phyloP scores from a whole-genome alignment of 441 rosid genomes.

The Oxalis stricta region DNA sequence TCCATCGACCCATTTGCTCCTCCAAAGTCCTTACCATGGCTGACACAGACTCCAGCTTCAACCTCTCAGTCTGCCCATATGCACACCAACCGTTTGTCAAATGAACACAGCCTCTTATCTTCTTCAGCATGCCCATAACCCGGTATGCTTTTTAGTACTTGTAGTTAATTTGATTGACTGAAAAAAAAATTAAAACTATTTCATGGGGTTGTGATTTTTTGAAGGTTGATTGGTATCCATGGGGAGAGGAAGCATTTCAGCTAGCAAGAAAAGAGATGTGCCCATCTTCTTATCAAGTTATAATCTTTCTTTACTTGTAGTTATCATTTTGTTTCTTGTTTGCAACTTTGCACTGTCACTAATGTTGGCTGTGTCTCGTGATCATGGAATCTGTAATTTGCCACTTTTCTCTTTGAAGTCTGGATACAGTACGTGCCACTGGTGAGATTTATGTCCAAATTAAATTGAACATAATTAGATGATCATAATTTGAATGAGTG shows the following conservation, averaged over 20 bases:
- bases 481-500: background rate
- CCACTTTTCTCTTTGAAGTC: slow-evolving; percentile 37
- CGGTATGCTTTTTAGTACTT: slow-evolving; percentile 19
- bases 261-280: slow-evolving; percentile 66
- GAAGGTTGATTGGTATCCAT: slow-evolving; percentile 93
- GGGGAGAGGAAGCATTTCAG: slow-evolving; percentile 90
- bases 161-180: background rate
- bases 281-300: slow-evolving; percentile 92
- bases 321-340: slow-evolving; percentile 1
- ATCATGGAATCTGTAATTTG: slow-evolving; percentile 5
- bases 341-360: background rate
- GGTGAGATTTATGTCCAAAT: slow-evolving; percentile 35
- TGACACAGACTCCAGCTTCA: slow-evolving; percentile 23
- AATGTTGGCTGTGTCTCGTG: too few species aligned
- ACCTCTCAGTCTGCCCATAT: slow-evolving; percentile 24
- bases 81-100: slow-evolving; percentile 64
- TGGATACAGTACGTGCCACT: slow-evolving; percentile 98
- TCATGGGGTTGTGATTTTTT: slow-evolving; percentile 2
- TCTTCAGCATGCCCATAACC: slow-evolving; percentile 92
- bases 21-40: slow-evolving; percentile 48
- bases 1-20: slow-evolving; percentile 27
- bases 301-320: background rate
- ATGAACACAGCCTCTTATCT: slow-evolving; percentile 90
- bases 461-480: slow-evolving; percentile 6
- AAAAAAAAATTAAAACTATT: too few species aligned